These are phyloP conservation scores for Sergeia podlipaevii DNA, from an alignment of 208 protist genomes.

Conservation along the genomic window DNA sequence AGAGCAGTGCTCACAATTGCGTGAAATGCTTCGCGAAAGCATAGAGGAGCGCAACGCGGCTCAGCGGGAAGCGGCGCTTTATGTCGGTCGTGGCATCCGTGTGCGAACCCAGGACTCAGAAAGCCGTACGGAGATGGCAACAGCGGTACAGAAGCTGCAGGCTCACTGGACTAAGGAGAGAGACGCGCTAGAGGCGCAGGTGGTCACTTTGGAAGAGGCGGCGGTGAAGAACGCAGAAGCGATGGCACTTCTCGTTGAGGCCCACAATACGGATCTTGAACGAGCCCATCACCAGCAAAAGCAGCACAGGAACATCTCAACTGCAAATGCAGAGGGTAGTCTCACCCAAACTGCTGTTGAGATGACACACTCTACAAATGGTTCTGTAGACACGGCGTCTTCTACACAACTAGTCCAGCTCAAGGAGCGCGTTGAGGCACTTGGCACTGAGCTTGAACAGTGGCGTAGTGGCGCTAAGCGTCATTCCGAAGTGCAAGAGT, in stretches of 20 bases:
- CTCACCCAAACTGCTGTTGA: too few relatives aligned
- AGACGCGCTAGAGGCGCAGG: conserved; percentile 9
- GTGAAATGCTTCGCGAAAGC: conserved; percentile 25
- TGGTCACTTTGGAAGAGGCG: conserved; percentile 17
- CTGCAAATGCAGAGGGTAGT: too few relatives aligned
- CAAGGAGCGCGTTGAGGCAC: not conserved
- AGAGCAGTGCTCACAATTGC: conserved; percentile 28
- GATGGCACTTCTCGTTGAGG: conserved; percentile 13
- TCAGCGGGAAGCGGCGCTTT: conserved; percentile 1
- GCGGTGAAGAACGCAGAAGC: conserved; percentile 14
- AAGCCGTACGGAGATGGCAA: not conserved
- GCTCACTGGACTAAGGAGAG: conserved; percentile 16
- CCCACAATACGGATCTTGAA: conserved; percentile 11
- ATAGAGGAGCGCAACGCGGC: conserved; percentile 20
- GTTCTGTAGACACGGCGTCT: too few relatives aligned
- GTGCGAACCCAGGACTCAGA: not conserved
- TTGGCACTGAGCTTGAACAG: not conserved
- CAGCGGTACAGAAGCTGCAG: conserved; percentile 10
- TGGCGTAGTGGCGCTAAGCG: too few relatives aligned
- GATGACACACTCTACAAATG: too few relatives aligned
- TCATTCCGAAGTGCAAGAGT: too few relatives aligned
- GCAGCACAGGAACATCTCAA: too few relatives aligned
- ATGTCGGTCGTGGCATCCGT: not conserved
- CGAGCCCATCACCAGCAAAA: too few relatives aligned
- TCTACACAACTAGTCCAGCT: too few relatives aligned